Evolutionary conservation across 768 basidiomycete genomes (phyloP), one percentile per base, ranked within the genome.

Genomic region (Pilatotrama ljubarskyi): DNA sequence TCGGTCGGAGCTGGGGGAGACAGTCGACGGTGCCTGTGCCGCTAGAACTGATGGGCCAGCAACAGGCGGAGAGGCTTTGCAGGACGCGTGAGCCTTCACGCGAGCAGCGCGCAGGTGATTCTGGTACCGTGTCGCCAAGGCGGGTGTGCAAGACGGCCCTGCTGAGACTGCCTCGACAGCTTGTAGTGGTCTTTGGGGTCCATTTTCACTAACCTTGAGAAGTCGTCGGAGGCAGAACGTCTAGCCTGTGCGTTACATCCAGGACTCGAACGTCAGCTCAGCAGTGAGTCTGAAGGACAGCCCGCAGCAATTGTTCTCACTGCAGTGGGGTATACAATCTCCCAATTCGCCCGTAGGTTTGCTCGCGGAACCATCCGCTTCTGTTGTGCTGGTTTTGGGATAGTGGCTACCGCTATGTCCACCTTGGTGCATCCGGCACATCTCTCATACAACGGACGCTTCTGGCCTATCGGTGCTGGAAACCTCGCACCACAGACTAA

Each of bases 21-120:
- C n/a, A n/a, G n/a, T n/a, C 25, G 10, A 29, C 29, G n/a, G 55
- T 56, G 44, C 55, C 55, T 56, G 46, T 56, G 54, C 44, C 54
- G 54, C 35, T 47, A 10, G 29, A 36, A 48, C 44, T 48, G 46
- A 47, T 56, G 46, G n/a, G 35, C 6, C 15, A 18, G 5, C 40
- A 1, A 22, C 50, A 20, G 13, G 2, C 24, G 11, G 26, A 10
- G 35, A 49, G 25, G 47, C 29, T 37, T 9, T 36, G 13, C 36
- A n/a, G n/a, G 14, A n/a, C 46, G 24, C 25, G 22, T 47, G 22
- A 29, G 25, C 46, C 24, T 47, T 47, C 46, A 25, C 46, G 46
- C 24, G 24, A 24, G 25, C 38, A 40, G 13, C 38, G 38, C 38
- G 38, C 38, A 5, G n/a, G n/a, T 13, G 38, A 14, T n/a, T n/a